A percentile compares a stretch with the other conserved stretches of the same genome.
Conservation (phyloP, 805 yeast species). For the Teunomyces barrocoloradensis region DNA sequence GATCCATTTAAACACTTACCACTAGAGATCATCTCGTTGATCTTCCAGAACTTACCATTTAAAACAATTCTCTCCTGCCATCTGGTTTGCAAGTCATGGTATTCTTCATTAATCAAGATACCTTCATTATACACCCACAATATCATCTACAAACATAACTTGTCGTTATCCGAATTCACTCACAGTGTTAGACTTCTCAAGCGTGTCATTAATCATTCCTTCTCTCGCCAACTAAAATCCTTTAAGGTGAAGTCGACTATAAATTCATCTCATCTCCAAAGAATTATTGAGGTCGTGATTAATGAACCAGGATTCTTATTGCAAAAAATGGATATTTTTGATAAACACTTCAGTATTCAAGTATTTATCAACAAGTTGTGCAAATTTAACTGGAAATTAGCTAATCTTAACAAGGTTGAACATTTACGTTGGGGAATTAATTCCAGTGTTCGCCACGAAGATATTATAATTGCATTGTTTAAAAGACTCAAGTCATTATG, state of each 20-base stretch:
- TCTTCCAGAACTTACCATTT: slow-evolving; percentile 23
- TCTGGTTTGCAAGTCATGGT: slow-evolving; percentile 35
- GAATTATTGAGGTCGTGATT: slow-evolving; percentile 26
- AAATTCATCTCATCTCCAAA: slow-evolving; percentile 21
- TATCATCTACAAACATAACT: slow-evolving; percentile 22
- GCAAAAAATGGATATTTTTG: slow-evolving; percentile 26
- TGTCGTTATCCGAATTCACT: slow-evolving; percentile 27
- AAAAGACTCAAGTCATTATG: slow-evolving; percentile 22
- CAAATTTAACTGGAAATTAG: slow-evolving; percentile 25
- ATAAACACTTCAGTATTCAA: slow-evolving; percentile 24
- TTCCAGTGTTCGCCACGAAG: slow-evolving; percentile 19
- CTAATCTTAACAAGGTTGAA: slow-evolving; percentile 18
- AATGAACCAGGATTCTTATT: slow-evolving; percentile 20
- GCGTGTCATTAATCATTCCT: slow-evolving; percentile 16
- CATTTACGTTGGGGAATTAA: slow-evolving; percentile 27
- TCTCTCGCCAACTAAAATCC: slow-evolving; percentile 15
- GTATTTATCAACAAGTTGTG: slow-evolving; percentile 22
- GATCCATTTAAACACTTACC: slow-evolving; percentile 33
- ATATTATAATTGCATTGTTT: slow-evolving; percentile 21
- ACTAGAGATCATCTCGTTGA: slow-evolving; percentile 25
- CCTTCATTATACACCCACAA: slow-evolving; percentile 24
- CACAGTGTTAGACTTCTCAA: slow-evolving; percentile 29
- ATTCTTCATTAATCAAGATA: slow-evolving; percentile 20
- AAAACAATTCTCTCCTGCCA: slow-evolving; percentile 26
- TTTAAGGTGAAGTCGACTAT: slow-evolving; percentile 22